Conservation (phyloP, 139 green algal genomes). For the Auxenochlorella protothecoides region DNA sequence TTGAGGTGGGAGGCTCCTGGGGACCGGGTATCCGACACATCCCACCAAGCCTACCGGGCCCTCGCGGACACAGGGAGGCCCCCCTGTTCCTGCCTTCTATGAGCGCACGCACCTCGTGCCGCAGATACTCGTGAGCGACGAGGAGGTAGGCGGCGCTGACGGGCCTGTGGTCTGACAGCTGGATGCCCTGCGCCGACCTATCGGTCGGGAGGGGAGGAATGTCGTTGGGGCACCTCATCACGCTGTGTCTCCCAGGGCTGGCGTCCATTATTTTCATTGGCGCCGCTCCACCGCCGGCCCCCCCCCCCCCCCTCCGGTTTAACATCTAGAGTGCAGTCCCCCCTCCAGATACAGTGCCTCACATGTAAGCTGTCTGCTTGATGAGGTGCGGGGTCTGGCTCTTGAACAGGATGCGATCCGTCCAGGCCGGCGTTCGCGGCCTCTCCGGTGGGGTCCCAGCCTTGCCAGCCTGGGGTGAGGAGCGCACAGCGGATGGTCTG, state of each 20-base stretch:
- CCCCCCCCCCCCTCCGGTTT: too few species aligned
- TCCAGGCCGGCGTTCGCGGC: conserved; percentile 70
- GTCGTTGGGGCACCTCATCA: too few species aligned
- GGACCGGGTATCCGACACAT: too few species aligned
- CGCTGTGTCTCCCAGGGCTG: too few species aligned
- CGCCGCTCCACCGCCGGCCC: too few species aligned
- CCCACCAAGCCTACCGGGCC: neutral
- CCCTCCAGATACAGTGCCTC: too few species aligned
- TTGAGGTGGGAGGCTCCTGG: neutral
- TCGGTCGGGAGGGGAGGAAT: conserved; percentile 29
- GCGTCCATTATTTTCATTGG: too few species aligned
- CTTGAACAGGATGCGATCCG: conserved; percentile 67
- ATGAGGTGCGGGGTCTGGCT: conserved; percentile 4
- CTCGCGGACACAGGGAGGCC: neutral
- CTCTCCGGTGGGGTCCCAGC: conserved; percentile 49
- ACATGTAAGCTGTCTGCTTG: conserved; percentile 21
- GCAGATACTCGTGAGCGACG: conserved; percentile 8
- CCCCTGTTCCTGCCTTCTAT: neutral
- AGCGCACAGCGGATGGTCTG: too few species aligned
- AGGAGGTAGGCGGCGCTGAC: conserved; percentile 50
- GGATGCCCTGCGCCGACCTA: conserved; percentile 23
- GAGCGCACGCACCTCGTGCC: neutral
- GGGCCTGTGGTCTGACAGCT: conserved; percentile 58
- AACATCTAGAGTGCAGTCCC: too few species aligned
- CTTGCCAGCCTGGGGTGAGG: too few species aligned